Base-by-base conservation (phyloP, 192 early-diverging fungal species). In the Coemansia sp. region DNA sequence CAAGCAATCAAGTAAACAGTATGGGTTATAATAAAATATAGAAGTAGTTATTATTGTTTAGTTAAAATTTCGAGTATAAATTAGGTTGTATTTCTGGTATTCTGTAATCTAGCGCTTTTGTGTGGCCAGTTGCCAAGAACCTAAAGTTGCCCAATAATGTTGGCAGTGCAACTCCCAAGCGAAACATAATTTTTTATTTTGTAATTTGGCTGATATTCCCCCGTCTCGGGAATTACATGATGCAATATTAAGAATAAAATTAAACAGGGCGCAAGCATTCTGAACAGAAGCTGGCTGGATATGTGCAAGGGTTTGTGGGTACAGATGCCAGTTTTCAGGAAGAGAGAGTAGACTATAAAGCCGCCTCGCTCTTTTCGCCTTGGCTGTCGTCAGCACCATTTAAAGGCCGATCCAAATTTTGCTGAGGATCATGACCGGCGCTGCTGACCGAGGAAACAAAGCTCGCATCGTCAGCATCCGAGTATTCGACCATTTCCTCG, bases 111-210 rank as follows among this genome's bases (percentile, higher is more conserved):
- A 10, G 66, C 80, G 0, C 74, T 86, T 46, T 89, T 38, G 20
- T 77, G n/a, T 66, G 74, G 20, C 57, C 86, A 52, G 82, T 85
- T 49, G 63, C 81, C 42, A 82, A 83, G 58, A 74, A 82, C 66
- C 17, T 44, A 44, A 15, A 44, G 14, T n/a, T 4, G 14, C 6
- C 12, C 42, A 44, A 15, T 44, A 12, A 15, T 44, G 15, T 44
- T 44, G 42, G 42, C 8, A 44, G n/a, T 44, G n/a, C 3, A 0
- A 48, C 4, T 17, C 0, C 5, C 28, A 31, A 31, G 28, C 6
- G 28, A 31, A 5, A 31, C 3, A 31, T 5, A 0, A 31, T 31
- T 31, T 31, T 31, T 31, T 31, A 31, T 19, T 48, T 48, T 48
- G 14, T 48, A 25, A 17, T 31, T 17, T 53, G 37, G 31, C 15